phyloP scores from a whole-genome alignment of 345 rosid genomes.

The Brassica juncea region DNA sequence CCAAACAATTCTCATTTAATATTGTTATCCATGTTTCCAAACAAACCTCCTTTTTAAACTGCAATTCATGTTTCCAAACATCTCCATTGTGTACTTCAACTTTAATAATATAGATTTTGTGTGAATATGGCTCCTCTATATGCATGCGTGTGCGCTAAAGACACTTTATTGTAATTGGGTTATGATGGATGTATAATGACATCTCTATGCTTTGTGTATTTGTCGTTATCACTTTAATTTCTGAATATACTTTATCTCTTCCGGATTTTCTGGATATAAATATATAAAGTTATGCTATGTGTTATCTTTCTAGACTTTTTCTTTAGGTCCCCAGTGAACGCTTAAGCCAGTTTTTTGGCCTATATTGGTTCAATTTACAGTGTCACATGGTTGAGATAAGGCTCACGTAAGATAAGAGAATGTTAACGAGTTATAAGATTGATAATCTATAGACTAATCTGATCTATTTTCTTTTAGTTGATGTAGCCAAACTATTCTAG shows the following conservation, averaged over 20 bases:
- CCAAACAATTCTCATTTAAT: no score
- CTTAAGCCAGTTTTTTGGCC: not conserved
- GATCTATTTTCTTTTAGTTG: no score
- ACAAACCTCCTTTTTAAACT: no score
- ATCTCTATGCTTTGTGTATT: slow-evolving; percentile 23
- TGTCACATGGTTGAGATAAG: not conserved
- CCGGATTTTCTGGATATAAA: slow-evolving; percentile 30
- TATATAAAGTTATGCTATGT: not conserved
- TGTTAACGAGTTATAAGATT: not conserved
- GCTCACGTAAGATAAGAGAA: not conserved
- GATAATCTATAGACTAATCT: no score
- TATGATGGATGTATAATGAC: slow-evolving; percentile 33
- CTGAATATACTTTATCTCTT: slow-evolving; percentile 3
- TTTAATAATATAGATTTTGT: no score
- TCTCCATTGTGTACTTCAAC: no score
- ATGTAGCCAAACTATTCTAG: no score
- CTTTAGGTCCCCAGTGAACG: not conserved
- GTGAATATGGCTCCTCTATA: slow-evolving; percentile 18
- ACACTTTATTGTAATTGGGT: slow-evolving; percentile 37
- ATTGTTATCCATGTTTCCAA: no score
- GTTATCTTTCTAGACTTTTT: slow-evolving; percentile 5
- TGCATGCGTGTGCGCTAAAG: slow-evolving; percentile 33
- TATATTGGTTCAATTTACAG: slow-evolving; percentile 3
- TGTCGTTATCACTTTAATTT: slow-evolving; percentile 33
- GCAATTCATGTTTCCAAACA: no score